A percentile compares a stretch with the other conserved stretches of the same genome.
These are phyloP conservation scores for Dipteronia sinensis DNA, from an alignment of 345 rosid genomes.

Conservation along the genomic window DNA sequence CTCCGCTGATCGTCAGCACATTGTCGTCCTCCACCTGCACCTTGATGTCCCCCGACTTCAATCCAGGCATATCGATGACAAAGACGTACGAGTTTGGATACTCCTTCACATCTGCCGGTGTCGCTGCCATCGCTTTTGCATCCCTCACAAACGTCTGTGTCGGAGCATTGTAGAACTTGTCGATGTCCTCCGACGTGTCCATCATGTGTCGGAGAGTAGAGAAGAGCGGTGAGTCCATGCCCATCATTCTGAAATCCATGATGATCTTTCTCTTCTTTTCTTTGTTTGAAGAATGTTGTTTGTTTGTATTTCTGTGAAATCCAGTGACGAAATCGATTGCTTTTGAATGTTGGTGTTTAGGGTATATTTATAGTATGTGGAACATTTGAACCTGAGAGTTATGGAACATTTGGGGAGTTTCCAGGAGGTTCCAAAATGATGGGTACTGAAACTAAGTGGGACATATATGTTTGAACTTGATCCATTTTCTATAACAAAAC, in stretches of 20 bases:
- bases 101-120: constrained; percentile 26
- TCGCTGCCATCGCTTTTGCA: constrained; percentile 35
- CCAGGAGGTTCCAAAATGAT: constrained; percentile 1
- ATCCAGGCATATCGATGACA: constrained; percentile 29
- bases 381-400: neutral
- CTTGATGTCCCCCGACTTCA: constrained; percentile 17
- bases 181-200: constrained; percentile 43
- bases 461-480: too few relatives aligned
- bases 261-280: neutral
- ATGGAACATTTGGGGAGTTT: neutral
- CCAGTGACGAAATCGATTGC: neutral
- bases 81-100: constrained; percentile 5
- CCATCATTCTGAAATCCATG: constrained; percentile 55
- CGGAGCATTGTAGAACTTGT: constrained; percentile 41
- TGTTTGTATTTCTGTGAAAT: neutral
- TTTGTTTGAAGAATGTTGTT: too few relatives aligned
- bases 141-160: constrained; percentile 63
- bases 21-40: constrained; percentile 20
- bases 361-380: constrained; percentile 3
- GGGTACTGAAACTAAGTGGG: too few relatives aligned
- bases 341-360: neutral
- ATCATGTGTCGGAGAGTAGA: constrained; percentile 56
- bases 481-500: too few relatives aligned
- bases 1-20: constrained; percentile 10
- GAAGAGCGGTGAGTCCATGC: constrained; percentile 43